Evolutionary conservation across 202 grass and related monocot genomes (phyloP).

Genomic region (Zoysia matrella): DNA sequence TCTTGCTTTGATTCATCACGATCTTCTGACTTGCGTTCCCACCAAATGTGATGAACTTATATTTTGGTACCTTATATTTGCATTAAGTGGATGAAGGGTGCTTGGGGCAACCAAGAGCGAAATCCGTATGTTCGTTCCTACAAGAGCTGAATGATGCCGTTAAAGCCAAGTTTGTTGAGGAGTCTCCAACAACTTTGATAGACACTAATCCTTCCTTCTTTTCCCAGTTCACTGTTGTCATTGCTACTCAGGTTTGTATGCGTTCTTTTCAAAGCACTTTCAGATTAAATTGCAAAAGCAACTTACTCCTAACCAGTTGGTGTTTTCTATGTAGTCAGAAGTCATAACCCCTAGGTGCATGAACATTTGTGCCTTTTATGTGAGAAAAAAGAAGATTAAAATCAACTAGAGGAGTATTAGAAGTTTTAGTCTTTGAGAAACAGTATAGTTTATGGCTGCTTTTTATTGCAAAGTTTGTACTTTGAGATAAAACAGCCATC

Average conservation of each 20-base stretch:
- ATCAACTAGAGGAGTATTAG: constrained; percentile 12
- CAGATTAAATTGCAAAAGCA: background rate
- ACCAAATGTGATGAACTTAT: constrained; percentile 4
- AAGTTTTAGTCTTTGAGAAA: constrained; percentile 22
- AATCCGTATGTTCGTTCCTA: constrained; percentile 85
- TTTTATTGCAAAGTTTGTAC: no score
- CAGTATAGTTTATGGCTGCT: background rate
- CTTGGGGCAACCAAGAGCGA: constrained; percentile 88
- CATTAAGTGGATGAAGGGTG: constrained; percentile 78
- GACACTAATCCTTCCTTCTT: constrained; percentile 90
- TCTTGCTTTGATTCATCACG: background rate
- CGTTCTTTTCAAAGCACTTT: background rate
- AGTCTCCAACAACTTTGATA: constrained; percentile 71
- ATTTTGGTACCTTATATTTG: constrained; percentile 36
- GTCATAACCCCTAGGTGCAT: constrained; percentile 15
- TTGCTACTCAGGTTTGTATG: constrained; percentile 84
- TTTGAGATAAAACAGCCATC: no score
- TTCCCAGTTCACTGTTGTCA: constrained; percentile 84
- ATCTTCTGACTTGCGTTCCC: background rate
- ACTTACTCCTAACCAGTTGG: no score
- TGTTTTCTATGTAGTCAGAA: background rate
- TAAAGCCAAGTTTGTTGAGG: constrained; percentile 97
- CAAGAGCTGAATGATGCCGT: constrained; percentile 98
- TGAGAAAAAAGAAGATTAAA: background rate
- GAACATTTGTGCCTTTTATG: background rate